Percentiles rank a stretch among this genome's conserved stretches.
Conservation (phyloP, 768 basidiomycete species). For the Paxillus ammoniavirescens region DNA sequence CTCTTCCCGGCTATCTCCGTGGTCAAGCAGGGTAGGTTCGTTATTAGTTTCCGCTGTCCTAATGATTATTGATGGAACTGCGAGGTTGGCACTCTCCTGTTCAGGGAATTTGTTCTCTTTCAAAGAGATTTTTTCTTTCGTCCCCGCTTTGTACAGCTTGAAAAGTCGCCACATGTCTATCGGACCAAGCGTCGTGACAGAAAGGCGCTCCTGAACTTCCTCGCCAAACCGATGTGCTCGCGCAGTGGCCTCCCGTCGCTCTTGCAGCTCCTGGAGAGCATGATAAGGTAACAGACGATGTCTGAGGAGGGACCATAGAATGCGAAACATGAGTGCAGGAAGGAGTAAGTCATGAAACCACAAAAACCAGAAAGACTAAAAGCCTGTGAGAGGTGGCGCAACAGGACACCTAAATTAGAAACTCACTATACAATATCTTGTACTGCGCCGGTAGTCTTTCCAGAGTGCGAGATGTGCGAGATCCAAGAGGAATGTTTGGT, state of each 20-base stretch:
- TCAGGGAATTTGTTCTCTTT: slow-evolving; percentile 6
- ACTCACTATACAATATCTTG: slow-evolving; percentile 51
- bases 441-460: slow-evolving; percentile 48
- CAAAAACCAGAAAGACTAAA: slow-evolving; percentile 59
- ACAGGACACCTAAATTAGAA: neutral
- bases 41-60: slow-evolving; percentile 12
- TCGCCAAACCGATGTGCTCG: slow-evolving; percentile 54
- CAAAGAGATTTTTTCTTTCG: slow-evolving; percentile 29
- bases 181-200: slow-evolving; percentile 45
- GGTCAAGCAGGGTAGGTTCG: slow-evolving; percentile 29
- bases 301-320: slow-evolving; percentile 48
- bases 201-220: slow-evolving; percentile 45
- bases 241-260: slow-evolving; percentile 46
- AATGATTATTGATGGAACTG: neutral
- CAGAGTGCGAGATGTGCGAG: slow-evolving; percentile 51
- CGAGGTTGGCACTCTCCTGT: neutral
- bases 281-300: slow-evolving; percentile 55
- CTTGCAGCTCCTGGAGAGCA: slow-evolving; percentile 49
- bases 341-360: slow-evolving; percentile 61
- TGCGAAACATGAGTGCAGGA: slow-evolving; percentile 46
- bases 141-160: slow-evolving; percentile 39
- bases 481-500: slow-evolving; percentile 41
- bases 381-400: slow-evolving; percentile 1
- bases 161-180: slow-evolving; percentile 56
- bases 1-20: slow-evolving; percentile 35